These are phyloP conservation scores for Plantago elongata DNA, from an alignment of 257 asterid species.

Conservation along the genomic window DNA sequence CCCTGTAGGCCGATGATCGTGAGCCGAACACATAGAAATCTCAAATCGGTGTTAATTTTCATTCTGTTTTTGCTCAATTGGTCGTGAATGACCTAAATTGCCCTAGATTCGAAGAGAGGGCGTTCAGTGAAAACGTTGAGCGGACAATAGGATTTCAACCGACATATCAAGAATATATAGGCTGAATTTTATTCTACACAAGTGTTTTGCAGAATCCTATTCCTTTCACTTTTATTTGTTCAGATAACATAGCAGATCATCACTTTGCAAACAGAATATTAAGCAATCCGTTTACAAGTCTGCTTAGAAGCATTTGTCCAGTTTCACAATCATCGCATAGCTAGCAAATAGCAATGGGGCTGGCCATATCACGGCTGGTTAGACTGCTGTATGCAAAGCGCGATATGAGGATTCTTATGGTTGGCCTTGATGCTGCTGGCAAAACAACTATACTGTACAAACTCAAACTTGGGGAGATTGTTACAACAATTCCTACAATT, in stretches of 20 bases:
- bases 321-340: not conserved
- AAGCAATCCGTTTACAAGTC: not conserved
- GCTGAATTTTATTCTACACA: constrained; percentile 16
- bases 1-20: too few species aligned
- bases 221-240: constrained; percentile 13
- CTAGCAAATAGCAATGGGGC: constrained; percentile 34
- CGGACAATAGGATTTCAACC: not conserved
- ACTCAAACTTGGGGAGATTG: constrained; percentile 45
- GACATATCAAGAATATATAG: constrained; percentile 1
- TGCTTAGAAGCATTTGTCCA: not conserved
- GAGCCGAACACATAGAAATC: too few species aligned
- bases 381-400: constrained; percentile 34
- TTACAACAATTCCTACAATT: constrained; percentile 47
- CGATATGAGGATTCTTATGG: constrained; percentile 53
- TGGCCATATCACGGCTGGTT: constrained; percentile 31
- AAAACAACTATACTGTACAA: constrained; percentile 46
- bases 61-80: too few species aligned
- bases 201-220: constrained; percentile 21
- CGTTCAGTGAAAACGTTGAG: too few species aligned
- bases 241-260: constrained; percentile 8
- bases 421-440: constrained; percentile 50
- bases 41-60: too few species aligned
- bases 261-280: not conserved
- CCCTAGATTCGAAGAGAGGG: too few species aligned
- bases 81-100: too few species aligned